Evolutionary conservation across 2,329 filamentous ascomycete genomes (phyloP), one percentile per base, ranked within the genome.

Genomic region (Graphilbum fragrans): DNA sequence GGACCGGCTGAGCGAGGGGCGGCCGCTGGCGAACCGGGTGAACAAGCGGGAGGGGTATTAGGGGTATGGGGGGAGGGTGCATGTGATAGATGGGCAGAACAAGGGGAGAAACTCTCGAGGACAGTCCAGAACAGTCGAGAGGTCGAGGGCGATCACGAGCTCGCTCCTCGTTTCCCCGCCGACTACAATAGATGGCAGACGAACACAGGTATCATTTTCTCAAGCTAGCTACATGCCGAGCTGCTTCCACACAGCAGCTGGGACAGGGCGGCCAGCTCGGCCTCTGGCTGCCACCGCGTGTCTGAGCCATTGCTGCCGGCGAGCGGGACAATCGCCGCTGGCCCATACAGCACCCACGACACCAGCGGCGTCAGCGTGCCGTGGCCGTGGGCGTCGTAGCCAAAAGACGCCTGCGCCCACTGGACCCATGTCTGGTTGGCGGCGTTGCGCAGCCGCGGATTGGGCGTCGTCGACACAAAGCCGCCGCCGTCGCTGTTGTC

Each of bases 331-430:
- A n/a, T n/a, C n/a, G n/a, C n/a, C 12, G 34, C 41, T 2, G 62
- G 61, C 4, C 52, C 62, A 39, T 63, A 64, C 32, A 65, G 33
- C 44, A 64, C 60, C 62, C 63, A 65, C 19, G 58, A 55, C 37
- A 59, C 62, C 34, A 59, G 46, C 11, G 62, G 62, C 45, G 55
- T 51, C 11, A 58, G 48, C 17, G 50, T 56, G 11, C 55, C 53
- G 29, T 53, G 51, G 6, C 20, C 5, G 5, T 17, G n/a, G 16
- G 36, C 29, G 16, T 38, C 41, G 20, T 40, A 35, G n/a, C 48
- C 43, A 21, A 37, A 39, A 10, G 41, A 41, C 38, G 38, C 11
- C 9, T 38, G 43, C 33, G 48, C 52, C 39, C 60, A 51, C 31
- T 45, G 46, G 9, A 7, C 33, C 33, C 25, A 39, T 9, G 41